A percentile compares a stretch with the other conserved stretches of the same genome.
These are phyloP conservation scores for Aspergillus japonicus DNA, from an alignment of 2,329 filamentous ascomycete genomes.

Conservation along the genomic window DNA sequence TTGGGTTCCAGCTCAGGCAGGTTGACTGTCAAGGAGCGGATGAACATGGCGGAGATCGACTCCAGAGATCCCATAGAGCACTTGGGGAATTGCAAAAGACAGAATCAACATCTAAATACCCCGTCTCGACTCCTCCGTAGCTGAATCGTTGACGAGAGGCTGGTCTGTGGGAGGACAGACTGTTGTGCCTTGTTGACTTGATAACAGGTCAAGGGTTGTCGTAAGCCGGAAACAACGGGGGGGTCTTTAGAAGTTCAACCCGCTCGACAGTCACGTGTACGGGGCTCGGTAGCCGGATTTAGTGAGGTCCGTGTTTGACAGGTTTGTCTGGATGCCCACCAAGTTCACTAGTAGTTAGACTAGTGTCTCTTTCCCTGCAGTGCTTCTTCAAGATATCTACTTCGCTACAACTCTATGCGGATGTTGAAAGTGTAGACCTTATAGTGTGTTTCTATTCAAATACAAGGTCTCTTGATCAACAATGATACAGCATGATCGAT, in stretches of 20 bases:
- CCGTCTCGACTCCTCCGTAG: background rate
- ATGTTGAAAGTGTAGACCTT: too few species aligned
- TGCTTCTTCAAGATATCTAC: too few species aligned
- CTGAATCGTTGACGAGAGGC: background rate
- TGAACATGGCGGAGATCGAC: conserved; percentile 1
- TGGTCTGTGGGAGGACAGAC: conserved; percentile 1
- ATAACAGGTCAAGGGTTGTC: conserved; percentile 16
- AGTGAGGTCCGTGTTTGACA: background rate
- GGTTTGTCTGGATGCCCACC: background rate
- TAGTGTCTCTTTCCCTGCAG: too few species aligned
- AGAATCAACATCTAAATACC: background rate
- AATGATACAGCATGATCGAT: too few species aligned
- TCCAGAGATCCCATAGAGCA: background rate
- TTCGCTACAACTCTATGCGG: too few species aligned
- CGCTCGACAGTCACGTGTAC: background rate
- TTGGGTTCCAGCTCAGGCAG: conserved; percentile 5
- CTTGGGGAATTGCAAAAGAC: background rate
- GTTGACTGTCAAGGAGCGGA: background rate
- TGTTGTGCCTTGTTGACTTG: conserved; percentile 10
- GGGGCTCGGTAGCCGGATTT: background rate
- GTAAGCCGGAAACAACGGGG: conserved; percentile 4
- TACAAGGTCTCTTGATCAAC: too few species aligned
- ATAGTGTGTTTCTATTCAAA: too few species aligned
- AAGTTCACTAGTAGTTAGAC: background rate
- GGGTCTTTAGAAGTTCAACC: background rate